Evolutionary conservation across 441 rosid genomes (phyloP).

Genomic region (Corymbia calophylla): DNA sequence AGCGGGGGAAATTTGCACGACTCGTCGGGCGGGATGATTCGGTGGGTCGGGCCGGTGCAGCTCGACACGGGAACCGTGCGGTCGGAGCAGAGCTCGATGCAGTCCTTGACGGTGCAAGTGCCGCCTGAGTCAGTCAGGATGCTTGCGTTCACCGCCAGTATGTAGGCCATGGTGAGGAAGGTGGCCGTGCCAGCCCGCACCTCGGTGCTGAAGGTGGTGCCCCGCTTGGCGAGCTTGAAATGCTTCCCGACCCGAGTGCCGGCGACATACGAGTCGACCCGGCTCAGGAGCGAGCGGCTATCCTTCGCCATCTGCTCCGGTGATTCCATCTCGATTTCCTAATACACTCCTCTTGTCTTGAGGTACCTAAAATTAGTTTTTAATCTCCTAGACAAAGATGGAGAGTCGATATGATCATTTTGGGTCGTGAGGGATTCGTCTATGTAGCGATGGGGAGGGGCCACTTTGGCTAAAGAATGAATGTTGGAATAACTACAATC

Average conservation of each 20-base stretch:
- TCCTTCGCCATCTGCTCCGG: background rate
- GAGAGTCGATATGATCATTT: background rate
- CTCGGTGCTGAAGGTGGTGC: background rate
- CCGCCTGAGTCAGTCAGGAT: background rate
- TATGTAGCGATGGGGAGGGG: background rate
- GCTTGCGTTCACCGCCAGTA: background rate
- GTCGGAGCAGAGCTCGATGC: background rate
- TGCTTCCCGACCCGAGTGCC: background rate
- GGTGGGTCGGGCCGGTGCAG: background rate
- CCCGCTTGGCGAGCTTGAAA: background rate
- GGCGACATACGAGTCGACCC: background rate
- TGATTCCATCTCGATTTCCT: background rate
- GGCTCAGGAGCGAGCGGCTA: background rate
- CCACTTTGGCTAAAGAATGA: background rate
- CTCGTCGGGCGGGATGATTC: background rate
- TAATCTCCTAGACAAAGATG: background rate
- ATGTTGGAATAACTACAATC: background rate
- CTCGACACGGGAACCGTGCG: background rate
- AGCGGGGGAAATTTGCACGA: background rate
- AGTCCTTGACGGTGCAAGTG: background rate
- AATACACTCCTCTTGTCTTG: background rate
- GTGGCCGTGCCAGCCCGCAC: background rate
- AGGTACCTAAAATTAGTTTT: background rate
- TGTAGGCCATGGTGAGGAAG: slow-evolving; percentile 1
- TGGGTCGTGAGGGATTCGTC: background rate